Percentiles rank a stretch among this genome's conserved stretches.
phyloP scores from a whole-genome alignment of 1,284 basidiomycete species.

The Ganoderma boninense region DNA sequence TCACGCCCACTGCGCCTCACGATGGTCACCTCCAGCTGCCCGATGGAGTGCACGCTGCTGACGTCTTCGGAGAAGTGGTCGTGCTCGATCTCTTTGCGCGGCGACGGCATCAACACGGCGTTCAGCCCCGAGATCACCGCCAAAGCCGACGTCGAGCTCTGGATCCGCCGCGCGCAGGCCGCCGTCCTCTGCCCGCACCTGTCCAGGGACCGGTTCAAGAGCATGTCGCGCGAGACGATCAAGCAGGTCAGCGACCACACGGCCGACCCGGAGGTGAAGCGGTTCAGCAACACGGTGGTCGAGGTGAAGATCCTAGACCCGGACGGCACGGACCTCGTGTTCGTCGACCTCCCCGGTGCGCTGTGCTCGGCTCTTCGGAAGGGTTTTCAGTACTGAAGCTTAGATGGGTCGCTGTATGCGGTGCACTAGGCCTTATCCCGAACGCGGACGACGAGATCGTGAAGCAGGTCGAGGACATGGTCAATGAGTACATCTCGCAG shows the following conservation, averaged over 20 bases:
- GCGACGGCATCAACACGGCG: neutral
- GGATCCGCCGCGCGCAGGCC: slow-evolving; percentile 42
- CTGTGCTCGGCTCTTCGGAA: too few relatives aligned
- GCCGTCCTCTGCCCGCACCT: slow-evolving; percentile 39
- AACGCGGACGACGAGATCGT: slow-evolving; percentile 53
- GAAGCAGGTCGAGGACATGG: slow-evolving; percentile 51
- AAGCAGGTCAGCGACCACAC: slow-evolving; percentile 17
- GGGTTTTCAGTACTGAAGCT: too few relatives aligned
- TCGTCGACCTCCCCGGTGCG: slow-evolving; percentile 61
- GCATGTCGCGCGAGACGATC: slow-evolving; percentile 30
- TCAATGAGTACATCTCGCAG: slow-evolving; percentile 49
- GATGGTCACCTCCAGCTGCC: slow-evolving; percentile 28
- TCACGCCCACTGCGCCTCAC: neutral
- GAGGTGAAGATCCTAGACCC: slow-evolving; percentile 44
- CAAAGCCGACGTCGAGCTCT: slow-evolving; percentile 39
- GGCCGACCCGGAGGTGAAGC: too few relatives aligned
- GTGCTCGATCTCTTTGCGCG: slow-evolving; percentile 42
- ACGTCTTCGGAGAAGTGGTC: slow-evolving; percentile 37
- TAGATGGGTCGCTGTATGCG: slow-evolving; percentile 46
- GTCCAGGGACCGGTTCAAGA: slow-evolving; percentile 23
- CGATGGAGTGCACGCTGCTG: slow-evolving; percentile 37
- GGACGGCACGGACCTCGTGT: slow-evolving; percentile 55
- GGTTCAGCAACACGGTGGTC: too few relatives aligned
- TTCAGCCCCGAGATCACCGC: slow-evolving; percentile 35
- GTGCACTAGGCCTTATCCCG: slow-evolving; percentile 56